Conservation (phyloP, 2,329 filamentous ascomycete species). For the Aspergillus sp. region DNA sequence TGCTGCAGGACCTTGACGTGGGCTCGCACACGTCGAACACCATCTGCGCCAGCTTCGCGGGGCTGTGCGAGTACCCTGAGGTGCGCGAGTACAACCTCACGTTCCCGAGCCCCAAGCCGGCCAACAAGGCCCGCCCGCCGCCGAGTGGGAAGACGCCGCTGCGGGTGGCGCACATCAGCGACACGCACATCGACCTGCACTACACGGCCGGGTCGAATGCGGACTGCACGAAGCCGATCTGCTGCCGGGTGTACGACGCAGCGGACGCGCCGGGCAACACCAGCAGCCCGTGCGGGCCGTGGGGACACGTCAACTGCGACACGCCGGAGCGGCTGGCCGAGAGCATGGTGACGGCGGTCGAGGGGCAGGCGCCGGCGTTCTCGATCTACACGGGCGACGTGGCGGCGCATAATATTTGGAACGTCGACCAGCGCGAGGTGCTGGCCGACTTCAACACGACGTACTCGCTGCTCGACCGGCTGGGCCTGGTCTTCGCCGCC, state of each 20-base stretch:
- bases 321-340: slow-evolving; percentile 42
- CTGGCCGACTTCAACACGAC: slow-evolving; percentile 34
- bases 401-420: slow-evolving; percentile 42
- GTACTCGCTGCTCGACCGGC: slow-evolving; percentile 39
- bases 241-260: slow-evolving; percentile 46
- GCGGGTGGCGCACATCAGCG: slow-evolving; percentile 51
- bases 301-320: slow-evolving; percentile 48
- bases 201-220: slow-evolving; percentile 47
- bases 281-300: slow-evolving; percentile 41
- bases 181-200: slow-evolving; percentile 50
- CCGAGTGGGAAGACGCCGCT: slow-evolving; percentile 41
- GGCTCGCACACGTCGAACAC: slow-evolving; percentile 43
- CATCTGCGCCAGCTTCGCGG: slow-evolving; percentile 46
- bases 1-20: slow-evolving; percentile 39
- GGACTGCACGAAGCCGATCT: slow-evolving; percentile 51
- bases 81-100: slow-evolving; percentile 36
- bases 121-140: slow-evolving; percentile 30
- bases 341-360: slow-evolving; percentile 41
- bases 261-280: slow-evolving; percentile 42
- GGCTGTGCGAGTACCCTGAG: slow-evolving; percentile 43
- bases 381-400: slow-evolving; percentile 54
- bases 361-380: slow-evolving; percentile 40
- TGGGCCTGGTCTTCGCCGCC: slow-evolving; percentile 43
- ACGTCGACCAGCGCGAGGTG: slow-evolving; percentile 24
- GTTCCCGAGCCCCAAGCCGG: slow-evolving; percentile 36